Base-by-base conservation (phyloP, 768 basidiomycete species). In the Podaxis rugospora region DNA sequence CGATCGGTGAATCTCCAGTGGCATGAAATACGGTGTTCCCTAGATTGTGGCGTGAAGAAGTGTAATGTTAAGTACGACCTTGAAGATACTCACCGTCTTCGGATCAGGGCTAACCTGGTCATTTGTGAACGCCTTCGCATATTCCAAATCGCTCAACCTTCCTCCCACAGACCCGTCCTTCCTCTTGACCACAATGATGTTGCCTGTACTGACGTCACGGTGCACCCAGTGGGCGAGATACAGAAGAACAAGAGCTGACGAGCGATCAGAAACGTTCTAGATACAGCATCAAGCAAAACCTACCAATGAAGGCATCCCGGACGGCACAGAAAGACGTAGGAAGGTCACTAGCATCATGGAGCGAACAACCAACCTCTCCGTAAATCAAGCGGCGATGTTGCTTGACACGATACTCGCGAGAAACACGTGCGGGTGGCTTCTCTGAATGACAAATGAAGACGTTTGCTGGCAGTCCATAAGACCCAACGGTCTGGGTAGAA, bases 301-400 rank as follows among this genome's bases (percentile, higher is more conserved):
- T 36, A 52, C 49, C 51, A 42, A 57, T 9, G 23, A 13, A 42
- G 28, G 55, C 32, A 9, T 21, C 53, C 36, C 47, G 57, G 5
- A 39, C 25, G 28, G 21, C 16, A 27, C 28, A 18, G 47, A 53
- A 16, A 18, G 42, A 32, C n/a, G 49, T 35, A 16, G 16, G 36
- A 4, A 25, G 16, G 55, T 74, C 71, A 13, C 71, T 64, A 7
- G 72, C 72, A 55, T 76, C 71, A 63, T 76, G 42, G 27, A 55
- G 53, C 42, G 62, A 53, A 39, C 21, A 14, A 16, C 59, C 59
- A 47, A 47, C 42, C 11, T 44, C 4, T 1, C 1, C n/a, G n/a
- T 59, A 59, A 6, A 59, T 27, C 9, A 51, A 9, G 18, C 37
- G 42, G 23, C 52, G 39, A n/a, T 59, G 50, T 35, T 40, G 0